These are phyloP conservation scores for Platanthera guangdongensis DNA, from an alignment of 106 monocot genomes.

Conservation along the genomic window DNA sequence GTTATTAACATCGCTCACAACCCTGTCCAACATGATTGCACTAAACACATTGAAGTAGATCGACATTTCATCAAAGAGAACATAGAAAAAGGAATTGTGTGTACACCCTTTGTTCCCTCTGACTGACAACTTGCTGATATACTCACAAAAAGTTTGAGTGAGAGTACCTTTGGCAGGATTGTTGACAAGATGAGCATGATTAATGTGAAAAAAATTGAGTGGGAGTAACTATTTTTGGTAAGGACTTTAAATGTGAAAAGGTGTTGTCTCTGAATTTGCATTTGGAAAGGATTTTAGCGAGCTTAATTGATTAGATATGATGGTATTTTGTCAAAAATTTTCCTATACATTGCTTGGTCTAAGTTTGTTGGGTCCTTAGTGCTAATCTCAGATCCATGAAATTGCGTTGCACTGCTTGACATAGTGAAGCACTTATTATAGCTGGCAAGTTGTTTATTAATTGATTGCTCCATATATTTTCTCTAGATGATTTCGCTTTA, in stretches of 20 bases:
- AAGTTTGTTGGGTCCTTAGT: not conserved
- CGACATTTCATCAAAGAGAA: too few species aligned
- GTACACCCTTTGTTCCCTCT: too few species aligned
- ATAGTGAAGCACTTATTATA: not conserved
- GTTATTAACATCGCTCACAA: too few species aligned
- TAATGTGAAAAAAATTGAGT: too few species aligned
- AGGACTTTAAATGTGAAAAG: not conserved
- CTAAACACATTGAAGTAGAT: too few species aligned
- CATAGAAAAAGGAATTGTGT: too few species aligned
- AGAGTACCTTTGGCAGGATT: too few species aligned
- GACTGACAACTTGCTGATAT: too few species aligned
- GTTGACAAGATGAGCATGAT: too few species aligned
- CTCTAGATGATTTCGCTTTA: not conserved
- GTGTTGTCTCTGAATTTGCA: not conserved
- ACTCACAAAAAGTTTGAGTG: too few species aligned
- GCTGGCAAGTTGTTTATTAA: not conserved
- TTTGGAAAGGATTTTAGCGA: not conserved
- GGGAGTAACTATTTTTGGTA: too few species aligned
- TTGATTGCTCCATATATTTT: not conserved
- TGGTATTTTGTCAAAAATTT: not conserved
- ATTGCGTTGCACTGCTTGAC: not conserved
- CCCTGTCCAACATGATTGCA: too few species aligned
- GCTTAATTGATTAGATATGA: not conserved
- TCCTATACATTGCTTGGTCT: not conserved
- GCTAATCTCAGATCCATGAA: not conserved